Percentiles rank a stretch among this genome's conserved stretches.
phyloP scores from a whole-genome alignment of 106 monocot species.

The Dendrobium nobile region DNA sequence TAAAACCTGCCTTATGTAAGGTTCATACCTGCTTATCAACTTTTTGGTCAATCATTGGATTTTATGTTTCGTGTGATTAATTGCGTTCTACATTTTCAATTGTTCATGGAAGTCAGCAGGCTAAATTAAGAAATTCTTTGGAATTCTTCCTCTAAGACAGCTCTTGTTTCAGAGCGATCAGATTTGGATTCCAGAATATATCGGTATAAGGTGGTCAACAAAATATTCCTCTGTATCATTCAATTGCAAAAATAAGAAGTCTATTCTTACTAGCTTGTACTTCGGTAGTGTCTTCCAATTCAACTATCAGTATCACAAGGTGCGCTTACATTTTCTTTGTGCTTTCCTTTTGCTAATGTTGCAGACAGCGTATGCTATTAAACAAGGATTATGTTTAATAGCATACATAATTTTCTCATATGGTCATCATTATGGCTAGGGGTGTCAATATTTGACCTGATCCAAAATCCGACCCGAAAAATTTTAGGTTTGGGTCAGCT shows the following conservation, averaged over 20 bases:
- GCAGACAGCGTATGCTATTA: background rate
- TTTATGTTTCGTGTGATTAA: background rate
- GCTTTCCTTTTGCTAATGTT: background rate
- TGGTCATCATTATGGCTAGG: background rate
- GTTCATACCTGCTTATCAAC: background rate
- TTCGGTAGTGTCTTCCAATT: constrained; percentile 45
- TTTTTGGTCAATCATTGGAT: background rate
- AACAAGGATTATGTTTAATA: background rate
- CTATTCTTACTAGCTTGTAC: constrained; percentile 31
- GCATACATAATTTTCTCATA: background rate
- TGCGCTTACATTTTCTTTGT: constrained; percentile 6
- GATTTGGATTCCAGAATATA: constrained; percentile 32
- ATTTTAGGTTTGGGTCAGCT: too few relatives aligned
- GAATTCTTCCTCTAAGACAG: constrained; percentile 23
- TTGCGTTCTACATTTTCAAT: background rate
- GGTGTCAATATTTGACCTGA: too few relatives aligned
- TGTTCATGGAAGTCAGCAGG: background rate
- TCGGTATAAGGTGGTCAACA: constrained; percentile 40
- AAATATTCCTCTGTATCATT: constrained; percentile 46
- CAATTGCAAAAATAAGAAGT: constrained; percentile 39
- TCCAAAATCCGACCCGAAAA: too few relatives aligned
- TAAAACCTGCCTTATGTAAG: background rate
- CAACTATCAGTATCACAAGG: constrained; percentile 46
- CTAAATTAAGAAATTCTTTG: background rate
- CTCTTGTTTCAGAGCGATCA: constrained; percentile 40